Conservation (phyloP, 2,329 filamentous ascomycete genomes). For the Colletotrichum spaethianum region DNA sequence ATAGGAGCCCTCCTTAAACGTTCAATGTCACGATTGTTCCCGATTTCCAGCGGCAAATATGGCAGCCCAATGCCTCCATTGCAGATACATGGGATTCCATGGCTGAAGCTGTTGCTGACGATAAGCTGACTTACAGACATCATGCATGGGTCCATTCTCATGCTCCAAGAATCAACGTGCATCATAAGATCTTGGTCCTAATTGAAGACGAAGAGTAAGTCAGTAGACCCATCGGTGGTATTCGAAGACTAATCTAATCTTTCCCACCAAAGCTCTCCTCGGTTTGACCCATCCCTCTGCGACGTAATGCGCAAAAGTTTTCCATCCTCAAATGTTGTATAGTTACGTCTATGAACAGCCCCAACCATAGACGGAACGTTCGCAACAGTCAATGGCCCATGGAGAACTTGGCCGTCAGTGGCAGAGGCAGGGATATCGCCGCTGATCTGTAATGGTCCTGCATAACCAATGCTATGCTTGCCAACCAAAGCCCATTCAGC, state of each 20-base stretch:
- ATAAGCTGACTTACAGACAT: no score
- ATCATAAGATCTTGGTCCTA: neutral
- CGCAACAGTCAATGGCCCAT: conserved; percentile 46
- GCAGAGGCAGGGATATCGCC: conserved; percentile 42
- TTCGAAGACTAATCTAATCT: conserved; percentile 24
- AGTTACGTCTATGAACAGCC: conserved; percentile 41
- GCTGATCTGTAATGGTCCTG: conserved; percentile 45
- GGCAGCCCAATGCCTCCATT: no score
- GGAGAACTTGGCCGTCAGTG: conserved; percentile 45
- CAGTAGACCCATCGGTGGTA: neutral
- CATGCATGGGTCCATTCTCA: no score
- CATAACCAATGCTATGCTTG: conserved; percentile 46
- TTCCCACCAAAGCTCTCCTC: conserved; percentile 40
- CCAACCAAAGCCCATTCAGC: conserved; percentile 48
- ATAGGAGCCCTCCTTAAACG: no score
- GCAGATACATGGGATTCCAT: no score
- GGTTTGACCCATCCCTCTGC: conserved; percentile 34
- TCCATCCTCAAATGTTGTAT: conserved; percentile 38
- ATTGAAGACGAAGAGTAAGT: neutral
- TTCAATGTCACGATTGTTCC: no score
- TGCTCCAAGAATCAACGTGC: neutral
- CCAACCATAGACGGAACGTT: conserved; percentile 48
- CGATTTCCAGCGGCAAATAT: no score
- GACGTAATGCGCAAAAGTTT: conserved; percentile 31
- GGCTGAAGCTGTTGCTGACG: no score